Conservation (phyloP, 176 grass and related monocot genomes). For the Phyllostachys edulis region DNA sequence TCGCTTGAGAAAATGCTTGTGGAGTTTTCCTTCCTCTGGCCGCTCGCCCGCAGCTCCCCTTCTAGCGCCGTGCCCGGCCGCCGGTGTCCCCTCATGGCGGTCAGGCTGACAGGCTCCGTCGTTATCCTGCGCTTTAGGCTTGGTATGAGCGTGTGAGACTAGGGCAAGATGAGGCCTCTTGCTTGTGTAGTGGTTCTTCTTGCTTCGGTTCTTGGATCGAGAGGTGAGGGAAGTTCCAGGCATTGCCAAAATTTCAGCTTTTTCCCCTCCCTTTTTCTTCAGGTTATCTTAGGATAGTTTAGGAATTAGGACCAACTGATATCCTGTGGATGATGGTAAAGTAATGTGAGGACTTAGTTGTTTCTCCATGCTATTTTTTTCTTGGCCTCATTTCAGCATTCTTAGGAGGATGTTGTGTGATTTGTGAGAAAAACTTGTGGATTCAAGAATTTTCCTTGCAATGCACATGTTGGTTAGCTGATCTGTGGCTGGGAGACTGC, state of each 20-base stretch:
- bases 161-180: slow-evolving; percentile 36
- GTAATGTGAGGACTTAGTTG: neutral
- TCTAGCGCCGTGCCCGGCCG: too few relatives aligned
- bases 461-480: slow-evolving; percentile 1
- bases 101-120: neutral
- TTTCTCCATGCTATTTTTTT: neutral
- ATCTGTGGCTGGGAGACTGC: neutral
- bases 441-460: neutral
- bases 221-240: slow-evolving; percentile 42
- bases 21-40: too few relatives aligned
- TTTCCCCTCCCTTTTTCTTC: neutral
- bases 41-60: too few relatives aligned
- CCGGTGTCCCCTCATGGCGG: too few relatives aligned
- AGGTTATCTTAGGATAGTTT: neutral
- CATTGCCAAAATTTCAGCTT: neutral
- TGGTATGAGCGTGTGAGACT: neutral
- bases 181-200: slow-evolving; percentile 39
- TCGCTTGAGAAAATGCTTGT: too few relatives aligned
- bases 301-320: neutral
- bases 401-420: neutral
- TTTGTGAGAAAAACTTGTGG: neutral
- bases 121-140: slow-evolving; percentile 6
- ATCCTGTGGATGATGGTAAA: neutral
- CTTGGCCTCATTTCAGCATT: neutral
- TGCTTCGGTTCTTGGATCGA: slow-evolving; percentile 58